Percentiles rank a stretch among this genome's conserved stretches.
Conservation (phyloP, 352 stramenopile species). For the Phytophthora meadii region DNA sequence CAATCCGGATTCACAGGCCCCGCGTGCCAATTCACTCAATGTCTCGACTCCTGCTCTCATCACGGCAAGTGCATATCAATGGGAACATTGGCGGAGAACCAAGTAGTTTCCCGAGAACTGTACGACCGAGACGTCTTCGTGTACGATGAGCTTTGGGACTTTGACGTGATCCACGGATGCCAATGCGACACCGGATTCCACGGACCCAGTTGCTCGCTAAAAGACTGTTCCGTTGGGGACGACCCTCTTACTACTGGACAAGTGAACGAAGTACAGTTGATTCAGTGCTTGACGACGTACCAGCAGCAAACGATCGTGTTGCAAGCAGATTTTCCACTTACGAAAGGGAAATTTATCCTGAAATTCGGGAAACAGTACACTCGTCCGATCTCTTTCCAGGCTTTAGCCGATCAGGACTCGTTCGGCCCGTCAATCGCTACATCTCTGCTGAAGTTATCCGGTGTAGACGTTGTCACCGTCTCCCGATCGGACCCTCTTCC, state of each 20-base stretch:
- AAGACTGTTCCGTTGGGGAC: slow-evolving; percentile 69
- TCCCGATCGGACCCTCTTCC: slow-evolving; percentile 37
- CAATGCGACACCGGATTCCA: slow-evolving; percentile 72
- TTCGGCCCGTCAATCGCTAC: slow-evolving; percentile 57
- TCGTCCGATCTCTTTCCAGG: slow-evolving; percentile 64
- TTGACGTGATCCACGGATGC: slow-evolving; percentile 80
- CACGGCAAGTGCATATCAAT: slow-evolving; percentile 79
- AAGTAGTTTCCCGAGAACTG: slow-evolving; percentile 58
- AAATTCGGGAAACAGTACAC: slow-evolving; percentile 73
- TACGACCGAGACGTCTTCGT: slow-evolving; percentile 47
- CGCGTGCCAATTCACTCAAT: slow-evolving; percentile 70
- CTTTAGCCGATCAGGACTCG: slow-evolving; percentile 51
- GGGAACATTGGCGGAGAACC: slow-evolving; percentile 58
- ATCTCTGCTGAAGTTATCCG: slow-evolving; percentile 50
- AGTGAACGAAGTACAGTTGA: slow-evolving; percentile 68
- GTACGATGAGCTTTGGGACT: slow-evolving; percentile 77
- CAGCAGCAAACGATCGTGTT: slow-evolving; percentile 64
- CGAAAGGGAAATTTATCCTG: slow-evolving; percentile 63
- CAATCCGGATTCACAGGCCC: slow-evolving; percentile 80
- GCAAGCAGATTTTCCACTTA: slow-evolving; percentile 49
- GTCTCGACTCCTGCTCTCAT: slow-evolving; percentile 52
- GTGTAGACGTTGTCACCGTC: slow-evolving; percentile 47
- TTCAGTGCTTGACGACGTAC: slow-evolving; percentile 68
- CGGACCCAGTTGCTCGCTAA: slow-evolving; percentile 59
- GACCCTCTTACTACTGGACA: slow-evolving; percentile 71